Conservation (phyloP, 148 eudicot genomes). For the Fallopia convolvulus region DNA sequence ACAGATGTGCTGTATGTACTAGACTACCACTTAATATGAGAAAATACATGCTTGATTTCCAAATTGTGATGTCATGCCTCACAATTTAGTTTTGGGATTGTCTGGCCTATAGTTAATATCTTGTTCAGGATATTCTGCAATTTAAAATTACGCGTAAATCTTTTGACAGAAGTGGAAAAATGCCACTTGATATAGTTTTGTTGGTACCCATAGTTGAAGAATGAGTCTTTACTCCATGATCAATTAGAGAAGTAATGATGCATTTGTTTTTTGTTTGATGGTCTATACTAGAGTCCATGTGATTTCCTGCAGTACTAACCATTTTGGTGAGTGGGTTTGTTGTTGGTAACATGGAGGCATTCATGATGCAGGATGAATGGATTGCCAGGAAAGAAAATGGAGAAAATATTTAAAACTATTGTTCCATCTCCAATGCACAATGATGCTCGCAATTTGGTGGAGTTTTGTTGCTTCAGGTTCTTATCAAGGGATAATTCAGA, state of each 20-base stretch:
- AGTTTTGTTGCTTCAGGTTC: slow-evolving; percentile 90
- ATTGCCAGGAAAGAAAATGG: slow-evolving; percentile 74
- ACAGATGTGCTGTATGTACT: not conserved
- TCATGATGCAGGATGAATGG: slow-evolving; percentile 80
- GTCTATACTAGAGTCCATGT: not conserved
- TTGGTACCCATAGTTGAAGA: not conserved
- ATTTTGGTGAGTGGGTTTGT: not conserved
- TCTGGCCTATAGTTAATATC: not conserved
- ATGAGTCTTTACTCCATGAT: not conserved
- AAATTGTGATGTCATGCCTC: not conserved
- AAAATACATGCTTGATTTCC: not conserved
- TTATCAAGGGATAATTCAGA: slow-evolving; percentile 76
- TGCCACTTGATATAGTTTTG: not conserved
- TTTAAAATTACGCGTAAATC: not conserved
- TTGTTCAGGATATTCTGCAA: not conserved
- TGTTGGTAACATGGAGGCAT: slow-evolving; percentile 5
- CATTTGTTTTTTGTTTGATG: not conserved
- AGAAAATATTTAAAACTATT: slow-evolving; percentile 68
- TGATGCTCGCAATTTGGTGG: slow-evolving; percentile 77
- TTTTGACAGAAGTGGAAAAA: not conserved
- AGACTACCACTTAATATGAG: not conserved
- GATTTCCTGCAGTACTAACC: not conserved
- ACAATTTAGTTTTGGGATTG: not conserved
- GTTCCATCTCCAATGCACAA: slow-evolving; percentile 55
- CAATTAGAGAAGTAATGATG: not conserved